These are phyloP conservation scores for Fusarium sarcochroum DNA, from an alignment of 2,329 filamentous ascomycete species.

Conservation along the genomic window DNA sequence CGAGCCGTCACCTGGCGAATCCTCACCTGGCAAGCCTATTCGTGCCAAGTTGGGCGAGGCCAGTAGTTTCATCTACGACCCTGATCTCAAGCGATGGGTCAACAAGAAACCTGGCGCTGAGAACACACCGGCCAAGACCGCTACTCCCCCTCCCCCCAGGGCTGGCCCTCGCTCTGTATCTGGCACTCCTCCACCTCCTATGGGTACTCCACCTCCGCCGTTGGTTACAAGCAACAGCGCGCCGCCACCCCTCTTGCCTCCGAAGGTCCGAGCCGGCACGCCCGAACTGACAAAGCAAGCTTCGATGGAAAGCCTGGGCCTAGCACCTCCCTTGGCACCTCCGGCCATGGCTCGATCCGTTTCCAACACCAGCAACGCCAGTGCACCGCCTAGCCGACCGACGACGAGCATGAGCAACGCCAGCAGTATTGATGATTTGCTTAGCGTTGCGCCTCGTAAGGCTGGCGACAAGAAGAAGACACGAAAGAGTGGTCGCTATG, in stretches of 20 bases:
- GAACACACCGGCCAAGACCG: constrained; percentile 69
- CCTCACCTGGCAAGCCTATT: constrained; percentile 76
- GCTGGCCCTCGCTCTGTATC: constrained; percentile 66
- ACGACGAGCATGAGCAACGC: constrained; percentile 88
- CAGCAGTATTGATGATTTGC: constrained; percentile 93
- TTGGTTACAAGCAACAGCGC: constrained; percentile 51
- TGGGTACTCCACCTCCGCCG: constrained; percentile 53
- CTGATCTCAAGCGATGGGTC: constrained; percentile 97
- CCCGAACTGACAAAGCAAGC: constrained; percentile 53
- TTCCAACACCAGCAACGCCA: constrained; percentile 63
- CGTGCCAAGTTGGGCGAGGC: constrained; percentile 94
- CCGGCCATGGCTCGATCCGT: constrained; percentile 62
- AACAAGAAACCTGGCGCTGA: constrained; percentile 90
- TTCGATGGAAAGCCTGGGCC: constrained; percentile 56
- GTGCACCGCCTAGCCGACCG: constrained; percentile 76
- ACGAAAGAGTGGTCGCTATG: constrained; percentile 89
- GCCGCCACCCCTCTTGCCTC: constrained; percentile 51
- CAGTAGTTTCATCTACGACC: constrained; percentile 93
- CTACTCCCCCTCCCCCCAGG: constrained; percentile 85
- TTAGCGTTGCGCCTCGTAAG: constrained; percentile 81
- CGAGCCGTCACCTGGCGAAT: constrained; percentile 52
- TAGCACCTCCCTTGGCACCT: constrained; percentile 54
- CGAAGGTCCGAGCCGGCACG: constrained; percentile 47
- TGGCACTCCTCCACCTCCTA: constrained; percentile 64
- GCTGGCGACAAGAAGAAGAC: constrained; percentile 71